A percentile compares a stretch with the other conserved stretches of the same genome.
These are phyloP conservation scores for Smallanthus sonchifolius DNA, from an alignment of 129 eudicot genomes.

Conservation along the genomic window DNA sequence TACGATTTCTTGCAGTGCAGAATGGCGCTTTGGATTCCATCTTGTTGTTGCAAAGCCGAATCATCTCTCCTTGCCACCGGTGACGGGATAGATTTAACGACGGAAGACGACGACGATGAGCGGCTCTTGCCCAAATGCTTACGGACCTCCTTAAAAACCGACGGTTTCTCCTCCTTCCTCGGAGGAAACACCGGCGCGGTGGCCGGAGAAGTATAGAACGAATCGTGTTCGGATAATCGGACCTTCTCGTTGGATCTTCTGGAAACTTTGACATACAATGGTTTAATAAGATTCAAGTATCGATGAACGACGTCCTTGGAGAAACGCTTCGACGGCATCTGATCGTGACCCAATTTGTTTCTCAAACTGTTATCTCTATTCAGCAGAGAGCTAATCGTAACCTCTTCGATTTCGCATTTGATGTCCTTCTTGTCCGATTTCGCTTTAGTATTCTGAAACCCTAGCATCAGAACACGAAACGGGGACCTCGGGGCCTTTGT, in stretches of 20 bases:
- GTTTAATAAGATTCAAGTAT: conserved; percentile 58
- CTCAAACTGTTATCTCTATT: conserved; percentile 46
- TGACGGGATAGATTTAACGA: conserved; percentile 21
- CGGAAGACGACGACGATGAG: conserved; percentile 37
- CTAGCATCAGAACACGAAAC: conserved; percentile 45
- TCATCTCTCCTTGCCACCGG: conserved; percentile 49
- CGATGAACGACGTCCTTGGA: conserved; percentile 40
- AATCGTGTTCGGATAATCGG: conserved; percentile 3
- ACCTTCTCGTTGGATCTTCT: conserved; percentile 32
- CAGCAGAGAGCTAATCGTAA: conserved; percentile 29
- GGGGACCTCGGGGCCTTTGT: conserved; percentile 49
- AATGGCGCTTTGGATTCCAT: conserved; percentile 77
- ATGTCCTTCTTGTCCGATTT: conserved; percentile 29
- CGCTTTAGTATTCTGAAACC: conserved; percentile 35
- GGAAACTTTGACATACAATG: conserved; percentile 43
- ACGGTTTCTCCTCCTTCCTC: conserved; percentile 40
- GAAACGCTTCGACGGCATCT: conserved; percentile 25
- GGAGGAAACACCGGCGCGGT: no score
- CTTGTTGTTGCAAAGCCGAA: conserved; percentile 52
- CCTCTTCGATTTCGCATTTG: conserved; percentile 38
- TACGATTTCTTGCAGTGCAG: conserved; percentile 73
- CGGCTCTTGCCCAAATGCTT: conserved; percentile 53
- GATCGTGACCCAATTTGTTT: conserved; percentile 14
- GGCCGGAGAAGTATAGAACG: conserved; percentile 38
- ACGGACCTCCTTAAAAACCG: conserved; percentile 27